Conservation (phyloP, 805 yeast species). For the Hanseniaspora lindneri region DNA sequence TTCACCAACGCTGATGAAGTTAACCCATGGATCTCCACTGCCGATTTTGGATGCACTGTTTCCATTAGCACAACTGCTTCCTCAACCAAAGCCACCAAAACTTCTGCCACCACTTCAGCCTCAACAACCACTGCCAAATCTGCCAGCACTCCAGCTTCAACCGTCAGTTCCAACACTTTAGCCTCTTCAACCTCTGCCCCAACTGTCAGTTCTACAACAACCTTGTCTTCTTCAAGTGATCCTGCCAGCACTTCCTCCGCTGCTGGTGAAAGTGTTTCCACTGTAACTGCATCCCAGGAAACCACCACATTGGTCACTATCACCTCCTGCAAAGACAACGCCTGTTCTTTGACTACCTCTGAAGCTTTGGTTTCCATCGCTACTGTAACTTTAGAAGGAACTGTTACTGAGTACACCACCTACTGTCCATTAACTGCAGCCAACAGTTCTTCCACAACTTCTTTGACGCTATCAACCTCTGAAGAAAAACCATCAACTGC, state of each 20-base stretch:
- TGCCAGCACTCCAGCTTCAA: not conserved
- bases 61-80: not conserved
- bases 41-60: constrained; percentile 9
- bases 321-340: constrained; percentile 29
- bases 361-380: constrained; percentile 30
- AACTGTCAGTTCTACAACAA: not conserved
- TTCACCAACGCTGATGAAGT: constrained; percentile 16
- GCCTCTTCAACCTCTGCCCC: constrained; percentile 5
- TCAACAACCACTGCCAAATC: not conserved
- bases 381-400: constrained; percentile 28
- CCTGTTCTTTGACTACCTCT: constrained; percentile 27
- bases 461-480: not conserved
- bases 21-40: constrained; percentile 16
- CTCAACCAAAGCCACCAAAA: not conserved
- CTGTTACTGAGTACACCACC: constrained; percentile 31
- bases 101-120: not conserved
- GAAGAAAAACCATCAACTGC: not conserved
- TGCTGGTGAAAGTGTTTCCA: too few species aligned
- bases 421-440: constrained; percentile 26
- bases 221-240: not conserved
- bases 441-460: constrained; percentile 37
- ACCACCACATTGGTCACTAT: constrained; percentile 29
- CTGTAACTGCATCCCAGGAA: constrained; percentile 20
- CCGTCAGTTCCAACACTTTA: not conserved
- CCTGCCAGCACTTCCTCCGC: not conserved